These are phyloP conservation scores for Phytopythium montanum DNA, from an alignment of 352 stramenopile genomes.

Conservation along the genomic window DNA sequence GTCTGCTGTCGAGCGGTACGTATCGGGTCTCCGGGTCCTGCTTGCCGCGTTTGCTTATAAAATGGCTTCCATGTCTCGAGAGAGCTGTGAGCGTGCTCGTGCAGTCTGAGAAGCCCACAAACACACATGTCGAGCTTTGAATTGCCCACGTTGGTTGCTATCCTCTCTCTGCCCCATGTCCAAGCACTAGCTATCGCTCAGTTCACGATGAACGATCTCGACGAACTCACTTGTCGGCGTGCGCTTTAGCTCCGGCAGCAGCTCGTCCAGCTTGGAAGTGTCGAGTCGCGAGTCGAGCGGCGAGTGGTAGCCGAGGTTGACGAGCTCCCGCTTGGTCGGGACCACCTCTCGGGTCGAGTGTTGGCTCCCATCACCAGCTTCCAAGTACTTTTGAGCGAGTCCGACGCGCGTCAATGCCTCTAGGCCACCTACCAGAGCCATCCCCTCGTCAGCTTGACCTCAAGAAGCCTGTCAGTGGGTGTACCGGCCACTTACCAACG, in stretches of 20 bases:
- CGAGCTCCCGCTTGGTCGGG: constrained; percentile 16
- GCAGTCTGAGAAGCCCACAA: not conserved
- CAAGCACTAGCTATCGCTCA: not conserved
- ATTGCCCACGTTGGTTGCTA: not conserved
- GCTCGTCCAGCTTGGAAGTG: constrained; percentile 17
- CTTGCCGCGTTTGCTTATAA: not conserved
- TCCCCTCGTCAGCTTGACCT: not conserved
- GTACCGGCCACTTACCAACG: constrained; percentile 29
- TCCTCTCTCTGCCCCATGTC: not conserved
- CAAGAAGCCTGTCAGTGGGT: not conserved
- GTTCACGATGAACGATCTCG: not conserved
- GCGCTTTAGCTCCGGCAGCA: constrained; percentile 20
- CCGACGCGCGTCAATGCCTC: constrained; percentile 47
- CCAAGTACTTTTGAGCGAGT: constrained; percentile 31
- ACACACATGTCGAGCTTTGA: not conserved
- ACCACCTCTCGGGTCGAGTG: constrained; percentile 18
- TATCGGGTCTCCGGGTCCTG: not conserved
- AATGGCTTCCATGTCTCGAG: not conserved
- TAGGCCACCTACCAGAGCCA: constrained; percentile 23
- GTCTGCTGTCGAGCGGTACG: not conserved
- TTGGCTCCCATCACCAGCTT: constrained; percentile 7
- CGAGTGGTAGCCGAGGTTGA: constrained; percentile 45
- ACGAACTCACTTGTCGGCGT: constrained; percentile 13
- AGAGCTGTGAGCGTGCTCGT: not conserved
- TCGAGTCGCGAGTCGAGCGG: constrained; percentile 43